phyloP scores from a whole-genome alignment of 2,329 filamentous ascomycete species.

The Sporothrix pallida region DNA sequence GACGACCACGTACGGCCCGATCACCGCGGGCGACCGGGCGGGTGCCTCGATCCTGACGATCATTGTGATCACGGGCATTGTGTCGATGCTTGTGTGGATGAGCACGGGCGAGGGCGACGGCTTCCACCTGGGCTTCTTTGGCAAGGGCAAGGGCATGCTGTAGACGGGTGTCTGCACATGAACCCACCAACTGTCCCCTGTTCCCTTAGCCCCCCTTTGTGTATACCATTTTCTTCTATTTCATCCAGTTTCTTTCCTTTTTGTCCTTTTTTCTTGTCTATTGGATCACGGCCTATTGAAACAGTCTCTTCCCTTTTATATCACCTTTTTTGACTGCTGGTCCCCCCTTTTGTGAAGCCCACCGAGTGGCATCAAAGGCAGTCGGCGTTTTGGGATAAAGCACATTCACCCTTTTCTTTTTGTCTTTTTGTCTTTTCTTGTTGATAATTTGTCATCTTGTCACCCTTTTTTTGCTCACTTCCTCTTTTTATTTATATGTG shows the following conservation, averaged over 20 bases:
- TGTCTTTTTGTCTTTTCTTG: neutral
- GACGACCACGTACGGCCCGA: slow-evolving; percentile 30
- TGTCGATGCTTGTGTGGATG: slow-evolving; percentile 49
- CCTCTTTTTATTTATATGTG: neutral
- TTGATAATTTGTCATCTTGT: slow-evolving; percentile 14
- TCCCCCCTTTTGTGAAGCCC: slow-evolving; percentile 13
- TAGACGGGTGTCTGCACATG: neutral
- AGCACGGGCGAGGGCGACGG: slow-evolving; percentile 40
- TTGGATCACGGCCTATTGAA: neutral
- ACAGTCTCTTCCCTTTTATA: neutral
- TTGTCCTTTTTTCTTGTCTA: neutral
- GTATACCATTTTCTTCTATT: slow-evolving; percentile 4
- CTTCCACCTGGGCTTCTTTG: slow-evolving; percentile 32
- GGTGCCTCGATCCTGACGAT: slow-evolving; percentile 52
- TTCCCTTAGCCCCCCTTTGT: neutral
- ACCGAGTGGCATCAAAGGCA: neutral
- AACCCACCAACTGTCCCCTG: no score
- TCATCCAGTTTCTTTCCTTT: neutral
- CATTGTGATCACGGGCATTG: slow-evolving; percentile 43
- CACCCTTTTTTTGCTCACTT: neutral
- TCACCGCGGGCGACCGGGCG: slow-evolving; percentile 47
- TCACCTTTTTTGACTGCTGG: slow-evolving; percentile 19
- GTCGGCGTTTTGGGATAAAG: slow-evolving; percentile 22
- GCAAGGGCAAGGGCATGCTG: slow-evolving; percentile 37
- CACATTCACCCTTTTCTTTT: slow-evolving; percentile 12